phyloP scores from a whole-genome alignment of 2,329 filamentous ascomycete genomes.

The Xenoacremonium recifei region DNA sequence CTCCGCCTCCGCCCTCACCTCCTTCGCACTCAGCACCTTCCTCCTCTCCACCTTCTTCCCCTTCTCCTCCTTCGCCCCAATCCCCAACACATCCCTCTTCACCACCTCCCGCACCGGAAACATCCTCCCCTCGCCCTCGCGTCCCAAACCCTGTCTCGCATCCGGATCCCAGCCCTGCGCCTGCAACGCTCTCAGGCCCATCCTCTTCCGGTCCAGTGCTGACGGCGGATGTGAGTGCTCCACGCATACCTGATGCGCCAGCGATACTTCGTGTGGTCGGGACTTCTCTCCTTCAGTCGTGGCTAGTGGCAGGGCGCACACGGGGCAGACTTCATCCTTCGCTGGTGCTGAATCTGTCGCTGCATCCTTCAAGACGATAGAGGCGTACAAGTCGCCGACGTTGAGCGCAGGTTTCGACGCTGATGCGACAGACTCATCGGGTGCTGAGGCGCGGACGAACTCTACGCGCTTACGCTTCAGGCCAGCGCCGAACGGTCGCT shows the following conservation, averaged over 20 bases:
- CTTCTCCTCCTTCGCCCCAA: constrained; percentile 56
- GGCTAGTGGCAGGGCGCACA: constrained; percentile 38
- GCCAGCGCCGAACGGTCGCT: constrained; percentile 55
- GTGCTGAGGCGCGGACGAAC: constrained; percentile 55
- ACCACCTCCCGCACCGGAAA: constrained; percentile 70
- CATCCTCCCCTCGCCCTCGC: constrained; percentile 67
- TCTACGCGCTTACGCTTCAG: constrained; percentile 52
- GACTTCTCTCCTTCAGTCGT: constrained; percentile 30
- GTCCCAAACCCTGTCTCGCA: constrained; percentile 68
- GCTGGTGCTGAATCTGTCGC: constrained; percentile 8
- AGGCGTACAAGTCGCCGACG: constrained; percentile 61
- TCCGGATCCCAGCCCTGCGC: constrained; percentile 76
- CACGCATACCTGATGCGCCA: constrained; percentile 71
- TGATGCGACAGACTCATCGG: constrained; percentile 21
- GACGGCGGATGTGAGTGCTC: constrained; percentile 71
- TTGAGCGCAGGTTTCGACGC: constrained; percentile 11
- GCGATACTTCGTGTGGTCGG: constrained; percentile 55
- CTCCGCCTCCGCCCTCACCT: constrained; percentile 59
- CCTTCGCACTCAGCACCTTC: constrained; percentile 65
- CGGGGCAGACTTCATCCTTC: constrained; percentile 26
- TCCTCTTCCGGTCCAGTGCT: constrained; percentile 65
- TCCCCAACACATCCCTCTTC: constrained; percentile 73
- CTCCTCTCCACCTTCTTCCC: constrained; percentile 43
- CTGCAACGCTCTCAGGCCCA: constrained; percentile 66
- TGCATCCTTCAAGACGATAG: constrained; percentile 55